Percentiles rank a stretch among this genome's conserved stretches.
Evolutionary conservation across 768 basidiomycete genomes (phyloP).

Genomic region (Leccinellum rugosiceps): DNA sequence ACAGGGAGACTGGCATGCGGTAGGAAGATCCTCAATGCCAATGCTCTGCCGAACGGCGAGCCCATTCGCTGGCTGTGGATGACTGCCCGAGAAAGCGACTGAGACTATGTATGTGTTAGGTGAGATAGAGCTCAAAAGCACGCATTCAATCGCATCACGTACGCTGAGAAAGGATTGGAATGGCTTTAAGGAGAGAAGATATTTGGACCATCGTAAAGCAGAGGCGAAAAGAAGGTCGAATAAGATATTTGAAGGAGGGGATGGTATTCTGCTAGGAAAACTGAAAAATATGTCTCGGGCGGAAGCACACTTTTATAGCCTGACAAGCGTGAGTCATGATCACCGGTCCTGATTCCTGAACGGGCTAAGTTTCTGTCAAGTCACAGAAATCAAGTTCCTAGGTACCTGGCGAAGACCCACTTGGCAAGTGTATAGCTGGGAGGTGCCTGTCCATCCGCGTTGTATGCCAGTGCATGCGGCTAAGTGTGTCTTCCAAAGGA

Average conservation of each 20-base stretch:
- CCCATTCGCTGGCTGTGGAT: slow-evolving; percentile 1
- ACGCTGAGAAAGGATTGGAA: slow-evolving; percentile 15
- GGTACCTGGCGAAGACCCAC: not conserved
- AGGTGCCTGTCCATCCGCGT: too few species aligned
- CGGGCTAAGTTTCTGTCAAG: not conserved
- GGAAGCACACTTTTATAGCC: not conserved
- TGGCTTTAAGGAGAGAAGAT: slow-evolving; percentile 12
- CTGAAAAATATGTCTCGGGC: not conserved
- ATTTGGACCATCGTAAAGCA: slow-evolving; percentile 21
- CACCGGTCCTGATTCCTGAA: slow-evolving; percentile 7
- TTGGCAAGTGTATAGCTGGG: not conserved
- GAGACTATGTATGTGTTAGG: not conserved
- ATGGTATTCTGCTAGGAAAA: slow-evolving; percentile 1
- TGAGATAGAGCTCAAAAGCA: not conserved
- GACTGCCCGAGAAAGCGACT: not conserved
- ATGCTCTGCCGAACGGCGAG: slow-evolving; percentile 23
- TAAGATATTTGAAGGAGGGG: not conserved
- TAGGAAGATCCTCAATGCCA: slow-evolving; percentile 7
- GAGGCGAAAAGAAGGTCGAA: not conserved
- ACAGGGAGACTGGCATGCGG: slow-evolving; percentile 21
- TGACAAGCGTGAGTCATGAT: not conserved
- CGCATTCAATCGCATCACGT: not conserved
- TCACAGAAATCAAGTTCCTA: not conserved
- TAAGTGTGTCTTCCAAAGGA: too few species aligned
- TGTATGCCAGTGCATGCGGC: too few species aligned